Percentiles rank a stretch among this genome's conserved stretches.
These are phyloP conservation scores for Lactarius deliciosus DNA, from an alignment of 768 basidiomycete genomes.

Conservation along the genomic window DNA sequence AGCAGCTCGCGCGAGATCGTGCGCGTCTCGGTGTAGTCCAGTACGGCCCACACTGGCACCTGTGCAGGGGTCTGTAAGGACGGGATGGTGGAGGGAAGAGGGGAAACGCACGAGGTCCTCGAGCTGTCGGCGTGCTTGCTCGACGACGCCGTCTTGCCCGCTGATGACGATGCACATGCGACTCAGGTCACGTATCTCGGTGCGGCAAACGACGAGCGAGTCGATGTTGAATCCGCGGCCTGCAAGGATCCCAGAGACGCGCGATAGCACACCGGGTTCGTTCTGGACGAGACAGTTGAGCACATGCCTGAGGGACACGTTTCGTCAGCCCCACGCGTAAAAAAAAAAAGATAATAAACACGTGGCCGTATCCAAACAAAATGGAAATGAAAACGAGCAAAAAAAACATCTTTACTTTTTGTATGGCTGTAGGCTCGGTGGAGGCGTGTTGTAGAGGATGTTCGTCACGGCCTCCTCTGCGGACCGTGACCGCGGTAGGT, in stretches of 20 bases:
- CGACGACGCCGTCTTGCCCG: conserved; percentile 96
- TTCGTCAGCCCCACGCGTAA: neutral
- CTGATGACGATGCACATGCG: conserved; percentile 97
- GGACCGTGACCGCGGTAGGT: conserved; percentile 76
- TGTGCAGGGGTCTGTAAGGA: conserved; percentile 35
- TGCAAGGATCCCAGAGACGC: conserved; percentile 96
- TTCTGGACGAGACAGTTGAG: conserved; percentile 99
- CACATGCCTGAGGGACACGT: conserved; percentile 62
- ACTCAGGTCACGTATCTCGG: conserved; percentile 94
- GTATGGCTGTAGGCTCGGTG: conserved; percentile 86
- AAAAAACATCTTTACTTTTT: conserved; percentile 71
- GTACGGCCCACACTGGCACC: conserved; percentile 99
- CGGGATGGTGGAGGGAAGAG: neutral
- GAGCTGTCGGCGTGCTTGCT: conserved; percentile 93
- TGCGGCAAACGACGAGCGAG: conserved; percentile 96
- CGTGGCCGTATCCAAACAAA: conserved; percentile 16
- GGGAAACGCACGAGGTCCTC: conserved; percentile 81
- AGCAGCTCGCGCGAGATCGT: conserved; percentile 92
- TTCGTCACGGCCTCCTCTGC: conserved; percentile 98
- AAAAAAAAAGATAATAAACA: conserved; percentile 16
- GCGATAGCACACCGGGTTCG: conserved; percentile 98
- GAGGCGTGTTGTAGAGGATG: conserved; percentile 94
- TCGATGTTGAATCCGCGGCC: conserved; percentile 99
- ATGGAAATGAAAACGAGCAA: neutral
- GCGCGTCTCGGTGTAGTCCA: conserved; percentile 94